These are phyloP conservation scores for Euphorbia pulcherrima DNA, from an alignment of 345 rosid genomes.

Conservation along the genomic window DNA sequence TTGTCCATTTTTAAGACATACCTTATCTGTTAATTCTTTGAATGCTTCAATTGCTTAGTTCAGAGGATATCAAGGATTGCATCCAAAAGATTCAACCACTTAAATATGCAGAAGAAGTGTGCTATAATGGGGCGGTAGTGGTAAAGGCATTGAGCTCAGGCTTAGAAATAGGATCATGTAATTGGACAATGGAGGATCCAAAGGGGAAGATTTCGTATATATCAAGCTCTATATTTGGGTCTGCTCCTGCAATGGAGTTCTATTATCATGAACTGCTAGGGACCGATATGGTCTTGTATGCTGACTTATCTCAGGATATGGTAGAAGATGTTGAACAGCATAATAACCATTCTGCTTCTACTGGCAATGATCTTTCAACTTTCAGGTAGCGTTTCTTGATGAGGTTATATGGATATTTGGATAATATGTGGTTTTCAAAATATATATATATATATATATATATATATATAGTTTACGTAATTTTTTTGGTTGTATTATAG, in stretches of 20 bases:
- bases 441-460: constrained; percentile 13
- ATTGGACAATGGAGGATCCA: constrained; percentile 67
- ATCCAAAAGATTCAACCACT: constrained; percentile 55
- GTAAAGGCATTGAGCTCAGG: constrained; percentile 80
- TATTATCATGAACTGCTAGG: constrained; percentile 50
- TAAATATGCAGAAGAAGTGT: constrained; percentile 67
- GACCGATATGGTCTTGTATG: constrained; percentile 54
- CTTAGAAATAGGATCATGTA: constrained; percentile 80
- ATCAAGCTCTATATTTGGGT: constrained; percentile 50
- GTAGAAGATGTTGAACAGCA: constrained; percentile 32
- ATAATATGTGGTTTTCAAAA: neutral
- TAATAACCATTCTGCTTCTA: constrained; percentile 16
- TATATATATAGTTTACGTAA: constrained; percentile 12
- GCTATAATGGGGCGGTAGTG: constrained; percentile 65
- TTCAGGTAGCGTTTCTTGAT: constrained; percentile 37
- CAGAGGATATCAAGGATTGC: constrained; percentile 63
- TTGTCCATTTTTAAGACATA: neutral
- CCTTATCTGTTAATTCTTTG: neutral
- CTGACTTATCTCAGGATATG: constrained; percentile 42
- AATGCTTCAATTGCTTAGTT: constrained; percentile 41
- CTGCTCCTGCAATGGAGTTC: constrained; percentile 57
- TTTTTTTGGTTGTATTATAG: constrained; percentile 21
- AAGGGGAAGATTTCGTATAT: constrained; percentile 47
- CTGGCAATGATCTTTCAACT: constrained; percentile 28
- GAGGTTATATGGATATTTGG: neutral